Conservation (phyloP, 208 protist species). For the Acanthamoeba healyi region DNA sequence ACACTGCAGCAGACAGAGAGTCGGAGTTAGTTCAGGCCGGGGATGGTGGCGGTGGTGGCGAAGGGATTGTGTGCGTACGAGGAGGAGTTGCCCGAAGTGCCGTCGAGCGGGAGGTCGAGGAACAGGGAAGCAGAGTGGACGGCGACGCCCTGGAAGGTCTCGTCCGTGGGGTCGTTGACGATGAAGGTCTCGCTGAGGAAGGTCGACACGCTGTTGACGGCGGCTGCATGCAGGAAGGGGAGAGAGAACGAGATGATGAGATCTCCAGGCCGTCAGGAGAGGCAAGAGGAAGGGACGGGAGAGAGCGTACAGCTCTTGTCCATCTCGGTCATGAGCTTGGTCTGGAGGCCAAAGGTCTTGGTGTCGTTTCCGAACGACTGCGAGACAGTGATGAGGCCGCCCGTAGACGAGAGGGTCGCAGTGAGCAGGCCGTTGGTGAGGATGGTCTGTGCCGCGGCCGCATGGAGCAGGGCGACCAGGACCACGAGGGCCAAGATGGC, state of each 20-base stretch:
- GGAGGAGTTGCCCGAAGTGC: not conserved
- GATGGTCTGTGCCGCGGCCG: not conserved
- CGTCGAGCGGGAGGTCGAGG: not conserved
- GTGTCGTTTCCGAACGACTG: not conserved
- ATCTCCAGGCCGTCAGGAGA: not conserved
- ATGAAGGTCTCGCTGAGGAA: not conserved
- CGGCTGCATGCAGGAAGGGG: too few species aligned
- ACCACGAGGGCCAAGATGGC: not conserved
- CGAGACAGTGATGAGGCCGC: not conserved
- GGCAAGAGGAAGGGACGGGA: not conserved
- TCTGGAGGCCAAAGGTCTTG: conserved; percentile 4
- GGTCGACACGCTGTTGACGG: not conserved
- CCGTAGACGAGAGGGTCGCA: not conserved
- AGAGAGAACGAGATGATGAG: too few species aligned
- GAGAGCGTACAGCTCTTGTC: not conserved
- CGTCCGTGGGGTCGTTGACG: not conserved
- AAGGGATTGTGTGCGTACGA: not conserved
- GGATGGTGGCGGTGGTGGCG: not conserved
- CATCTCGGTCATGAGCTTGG: not conserved
- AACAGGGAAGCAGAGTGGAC: not conserved
- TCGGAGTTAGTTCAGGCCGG: not conserved
- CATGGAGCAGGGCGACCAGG: not conserved
- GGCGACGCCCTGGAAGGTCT: not conserved
- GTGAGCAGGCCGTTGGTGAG: conserved; percentile 3
- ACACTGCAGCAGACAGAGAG: not conserved